These are phyloP conservation scores for Centrapalus pauciflorus DNA, from an alignment of 129 eudicot genomes.

Conservation along the genomic window DNA sequence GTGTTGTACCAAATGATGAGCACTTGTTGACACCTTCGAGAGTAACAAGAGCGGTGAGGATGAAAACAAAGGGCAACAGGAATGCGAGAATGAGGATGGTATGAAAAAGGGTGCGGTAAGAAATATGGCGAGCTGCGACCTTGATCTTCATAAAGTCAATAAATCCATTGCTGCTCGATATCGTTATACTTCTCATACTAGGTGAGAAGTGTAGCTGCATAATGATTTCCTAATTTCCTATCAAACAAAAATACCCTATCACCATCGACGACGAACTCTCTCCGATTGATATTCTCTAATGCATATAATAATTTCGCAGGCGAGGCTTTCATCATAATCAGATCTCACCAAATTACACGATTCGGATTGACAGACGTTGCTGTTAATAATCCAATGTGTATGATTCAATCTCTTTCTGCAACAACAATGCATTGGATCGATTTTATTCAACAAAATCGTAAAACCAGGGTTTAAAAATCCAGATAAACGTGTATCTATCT, in stretches of 20 bases:
- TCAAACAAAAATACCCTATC: conserved; percentile 28
- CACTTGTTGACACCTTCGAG: conserved; percentile 99
- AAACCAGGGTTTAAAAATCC: conserved; percentile 18
- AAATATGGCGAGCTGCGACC: conserved; percentile 88
- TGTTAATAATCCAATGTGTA: not conserved
- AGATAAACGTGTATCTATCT: conserved; percentile 1
- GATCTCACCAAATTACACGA: conserved; percentile 8
- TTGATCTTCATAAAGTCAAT: conserved; percentile 96
- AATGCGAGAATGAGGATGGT: conserved; percentile 79
- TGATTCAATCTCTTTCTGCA: not conserved
- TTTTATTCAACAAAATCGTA: conserved; percentile 5
- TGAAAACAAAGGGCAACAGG: conserved; percentile 88
- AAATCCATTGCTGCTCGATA: conserved; percentile 69
- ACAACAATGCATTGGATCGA: conserved; percentile 23
- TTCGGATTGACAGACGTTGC: not conserved
- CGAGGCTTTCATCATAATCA: conserved; percentile 20
- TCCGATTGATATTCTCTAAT: conserved; percentile 16
- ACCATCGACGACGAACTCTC: conserved; percentile 11
- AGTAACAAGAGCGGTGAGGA: conserved; percentile 90
- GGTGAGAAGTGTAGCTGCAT: conserved; percentile 99
- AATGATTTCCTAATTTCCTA: conserved; percentile 39
- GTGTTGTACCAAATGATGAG: conserved; percentile 67
- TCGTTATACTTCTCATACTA: conserved; percentile 98
- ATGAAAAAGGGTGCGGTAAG: conserved; percentile 84
- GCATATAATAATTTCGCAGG: conserved; percentile 6